Evolutionary conservation across 441 rosid species (phyloP).

Genomic region (Viola pubescens): DNA sequence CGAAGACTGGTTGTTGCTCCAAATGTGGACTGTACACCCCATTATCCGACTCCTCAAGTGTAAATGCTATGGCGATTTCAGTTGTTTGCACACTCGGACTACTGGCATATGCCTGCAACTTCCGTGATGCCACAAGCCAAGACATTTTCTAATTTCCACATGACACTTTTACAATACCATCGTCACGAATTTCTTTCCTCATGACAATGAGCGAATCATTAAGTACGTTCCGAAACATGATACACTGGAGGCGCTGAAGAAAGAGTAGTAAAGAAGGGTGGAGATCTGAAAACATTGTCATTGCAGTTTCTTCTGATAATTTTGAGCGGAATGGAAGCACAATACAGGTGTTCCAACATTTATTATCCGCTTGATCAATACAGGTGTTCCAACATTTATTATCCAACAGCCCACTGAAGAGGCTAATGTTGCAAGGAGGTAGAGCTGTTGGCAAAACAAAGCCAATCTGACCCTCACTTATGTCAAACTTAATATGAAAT

Average conservation of each 20-base stretch:
- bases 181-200: slow-evolving; percentile 71
- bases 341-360: slow-evolving; percentile 85
- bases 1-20: slow-evolving; percentile 86
- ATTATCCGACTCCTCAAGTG: slow-evolving; percentile 56
- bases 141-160: slow-evolving; percentile 69
- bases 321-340: slow-evolving; percentile 80
- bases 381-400: slow-evolving; percentile 75
- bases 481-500: slow-evolving; percentile 92
- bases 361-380: slow-evolving; percentile 37
- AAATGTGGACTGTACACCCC: slow-evolving; percentile 57
- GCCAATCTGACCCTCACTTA: slow-evolving; percentile 92
- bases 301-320: slow-evolving; percentile 48
- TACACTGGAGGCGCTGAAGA: slow-evolving; percentile 86
- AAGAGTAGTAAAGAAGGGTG: slow-evolving; percentile 93
- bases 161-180: slow-evolving; percentile 75
- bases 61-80: slow-evolving; percentile 82
- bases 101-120: slow-evolving; percentile 49
- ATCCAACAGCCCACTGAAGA: slow-evolving; percentile 41
- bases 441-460: slow-evolving; percentile 83
- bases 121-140: slow-evolving; percentile 89
- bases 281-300: slow-evolving; percentile 87
- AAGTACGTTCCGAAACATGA: slow-evolving; percentile 65
- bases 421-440: slow-evolving; percentile 60
- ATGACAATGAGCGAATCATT: slow-evolving; percentile 62
- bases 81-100: slow-evolving; percentile 63